phyloP scores from a whole-genome alignment of 805 yeast species.

The Sugiyamaella lignohabitans region DNA sequence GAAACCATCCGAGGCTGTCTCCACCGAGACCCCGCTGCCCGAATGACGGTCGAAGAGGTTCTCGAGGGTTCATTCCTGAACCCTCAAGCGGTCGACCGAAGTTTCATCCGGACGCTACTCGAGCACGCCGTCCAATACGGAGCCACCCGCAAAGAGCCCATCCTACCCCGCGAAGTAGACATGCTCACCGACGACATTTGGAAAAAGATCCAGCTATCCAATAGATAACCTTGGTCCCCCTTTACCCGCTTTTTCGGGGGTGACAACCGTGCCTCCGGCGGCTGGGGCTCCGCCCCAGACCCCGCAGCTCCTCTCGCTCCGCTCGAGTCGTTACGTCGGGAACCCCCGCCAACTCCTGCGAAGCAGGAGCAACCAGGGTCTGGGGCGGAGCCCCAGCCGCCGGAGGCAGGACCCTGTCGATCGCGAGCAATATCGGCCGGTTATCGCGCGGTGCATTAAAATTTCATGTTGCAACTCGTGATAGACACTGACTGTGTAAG shows the following conservation, averaged over 20 bases:
- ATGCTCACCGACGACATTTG: conserved; percentile 53
- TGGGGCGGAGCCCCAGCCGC: too few species aligned
- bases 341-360: too few species aligned
- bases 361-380: too few species aligned
- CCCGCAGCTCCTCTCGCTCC: background rate
- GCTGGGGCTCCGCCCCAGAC: background rate
- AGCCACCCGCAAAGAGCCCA: conserved; percentile 38
- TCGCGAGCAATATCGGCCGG: too few species aligned
- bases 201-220: conserved; percentile 36
- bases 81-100: conserved; percentile 66
- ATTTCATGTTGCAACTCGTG: too few species aligned
- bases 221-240: conserved; percentile 1
- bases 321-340: too few species aligned
- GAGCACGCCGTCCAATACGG: conserved; percentile 77
- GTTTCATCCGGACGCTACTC: conserved; percentile 62
- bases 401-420: too few species aligned
- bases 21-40: conserved; percentile 56
- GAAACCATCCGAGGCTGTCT: conserved; percentile 70
- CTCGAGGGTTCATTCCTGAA: conserved; percentile 60
- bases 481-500: too few species aligned
- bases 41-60: conserved; percentile 61
- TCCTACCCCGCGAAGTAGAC: conserved; percentile 39
- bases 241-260: too few species aligned
- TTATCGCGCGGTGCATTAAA: too few species aligned
- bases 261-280: background rate